Evolutionary conservation across 1,284 basidiomycete species (phyloP).

Genomic region (Ustilago hordei): DNA sequence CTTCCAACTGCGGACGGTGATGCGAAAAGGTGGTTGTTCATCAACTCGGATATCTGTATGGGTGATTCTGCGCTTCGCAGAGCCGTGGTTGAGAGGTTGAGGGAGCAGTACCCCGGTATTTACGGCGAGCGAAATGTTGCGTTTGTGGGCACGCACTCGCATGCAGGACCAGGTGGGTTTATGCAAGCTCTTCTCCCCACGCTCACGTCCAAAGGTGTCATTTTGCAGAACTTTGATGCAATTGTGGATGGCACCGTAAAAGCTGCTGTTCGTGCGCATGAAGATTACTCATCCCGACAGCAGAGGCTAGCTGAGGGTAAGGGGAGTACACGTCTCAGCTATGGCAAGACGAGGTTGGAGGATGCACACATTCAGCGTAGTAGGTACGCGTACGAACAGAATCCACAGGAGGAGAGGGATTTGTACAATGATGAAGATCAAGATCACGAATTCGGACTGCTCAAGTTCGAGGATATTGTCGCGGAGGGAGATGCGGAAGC

Average conservation of each 20-base stretch:
- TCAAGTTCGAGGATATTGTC: conserved; percentile 53
- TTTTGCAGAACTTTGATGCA: conserved; percentile 75
- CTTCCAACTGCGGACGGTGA: conserved; percentile 47
- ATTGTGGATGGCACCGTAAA: conserved; percentile 79
- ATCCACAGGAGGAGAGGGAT: conserved; percentile 56
- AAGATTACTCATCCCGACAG: conserved; percentile 71
- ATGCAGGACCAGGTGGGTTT: conserved; percentile 83
- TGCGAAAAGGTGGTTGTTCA: conserved; percentile 75
- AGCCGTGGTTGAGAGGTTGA: conserved; percentile 76
- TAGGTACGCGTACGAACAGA: conserved; percentile 57
- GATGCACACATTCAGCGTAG: conserved; percentile 77
- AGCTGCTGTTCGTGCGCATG: conserved; percentile 79
- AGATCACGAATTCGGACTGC: conserved; percentile 60
- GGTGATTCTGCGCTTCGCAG: conserved; percentile 82
- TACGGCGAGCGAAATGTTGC: conserved; percentile 81
- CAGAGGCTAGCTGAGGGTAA: conserved; percentile 8
- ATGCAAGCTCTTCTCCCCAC: conserved; percentile 80
- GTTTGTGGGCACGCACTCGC: conserved; percentile 80
- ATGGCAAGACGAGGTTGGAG: conserved; percentile 77
- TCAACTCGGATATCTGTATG: conserved; percentile 77
- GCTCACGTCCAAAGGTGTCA: conserved; percentile 80
- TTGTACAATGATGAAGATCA: conserved; percentile 56
- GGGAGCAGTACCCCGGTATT: conserved; percentile 75
- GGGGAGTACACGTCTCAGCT: conserved; percentile 28
- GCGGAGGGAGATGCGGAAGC: conserved; percentile 1